A percentile compares a stretch with the other conserved stretches of the same genome.
phyloP scores from a whole-genome alignment of 495 filamentous ascomycete species.

The Monascus purpureus region DNA sequence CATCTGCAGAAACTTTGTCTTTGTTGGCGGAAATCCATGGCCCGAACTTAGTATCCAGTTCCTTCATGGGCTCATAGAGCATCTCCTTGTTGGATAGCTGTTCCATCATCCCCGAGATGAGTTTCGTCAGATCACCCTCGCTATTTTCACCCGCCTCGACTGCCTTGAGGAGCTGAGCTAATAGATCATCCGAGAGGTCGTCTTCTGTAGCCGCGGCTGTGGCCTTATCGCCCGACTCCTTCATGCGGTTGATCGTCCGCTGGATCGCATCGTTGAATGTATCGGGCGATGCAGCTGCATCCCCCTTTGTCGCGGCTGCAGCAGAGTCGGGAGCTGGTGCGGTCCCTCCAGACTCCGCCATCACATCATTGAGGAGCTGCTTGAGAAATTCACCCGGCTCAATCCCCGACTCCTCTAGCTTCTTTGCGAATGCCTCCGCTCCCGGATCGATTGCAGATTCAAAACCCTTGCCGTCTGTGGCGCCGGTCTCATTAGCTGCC shows the following conservation, averaged over 20 bases:
- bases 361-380: constrained; percentile 66
- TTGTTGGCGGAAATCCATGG: constrained; percentile 73
- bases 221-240: constrained; percentile 67
- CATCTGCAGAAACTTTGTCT: constrained; percentile 45
- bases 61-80: constrained; percentile 96
- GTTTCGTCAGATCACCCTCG: constrained; percentile 82
- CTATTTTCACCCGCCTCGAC: constrained; percentile 49
- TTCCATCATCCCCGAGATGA: constrained; percentile 96
- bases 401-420: constrained; percentile 63
- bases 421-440: constrained; percentile 50
- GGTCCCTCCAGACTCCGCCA: constrained; percentile 51
- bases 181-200: constrained; percentile 59
- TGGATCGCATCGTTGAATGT: constrained; percentile 84
- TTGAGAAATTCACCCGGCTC: constrained; percentile 66
- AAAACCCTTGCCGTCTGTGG: constrained; percentile 10
- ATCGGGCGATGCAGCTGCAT: constrained; percentile 20
- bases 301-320: constrained; percentile 6
- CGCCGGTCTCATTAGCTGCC: constrained; percentile 14
- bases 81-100: constrained; percentile 97
- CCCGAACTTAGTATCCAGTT: constrained; percentile 81
- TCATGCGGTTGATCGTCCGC: constrained; percentile 88
- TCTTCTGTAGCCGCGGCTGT: constrained; percentile 58
- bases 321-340: constrained; percentile 5
- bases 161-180: constrained; percentile 75
- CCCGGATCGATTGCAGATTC: constrained; percentile 20